Percentiles rank a stretch among this genome's conserved stretches.
These are phyloP conservation scores for Candida frijolesensis DNA, from an alignment of 1,139 yeast species.

Conservation along the genomic window DNA sequence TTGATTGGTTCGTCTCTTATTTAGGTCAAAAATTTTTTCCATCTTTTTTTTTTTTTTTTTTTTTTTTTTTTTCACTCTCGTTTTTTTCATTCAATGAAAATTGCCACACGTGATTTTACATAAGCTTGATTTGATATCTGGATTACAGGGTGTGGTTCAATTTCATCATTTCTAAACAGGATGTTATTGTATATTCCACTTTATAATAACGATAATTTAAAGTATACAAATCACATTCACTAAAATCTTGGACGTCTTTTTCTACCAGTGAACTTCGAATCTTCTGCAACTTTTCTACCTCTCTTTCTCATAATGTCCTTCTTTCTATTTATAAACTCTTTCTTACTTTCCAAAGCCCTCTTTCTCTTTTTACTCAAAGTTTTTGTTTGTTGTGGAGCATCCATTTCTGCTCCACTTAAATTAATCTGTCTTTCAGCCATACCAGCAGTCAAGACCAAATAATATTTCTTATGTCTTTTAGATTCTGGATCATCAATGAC, in stretches of 20 bases:
- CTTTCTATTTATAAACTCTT: slow-evolving; percentile 85
- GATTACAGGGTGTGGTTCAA: too few relatives aligned
- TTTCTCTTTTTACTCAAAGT: slow-evolving; percentile 47
- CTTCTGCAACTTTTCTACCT: slow-evolving; percentile 86
- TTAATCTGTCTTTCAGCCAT: slow-evolving; percentile 68
- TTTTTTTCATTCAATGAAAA: not conserved
- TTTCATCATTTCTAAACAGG: not conserved
- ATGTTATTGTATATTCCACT: not conserved
- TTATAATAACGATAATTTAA: not conserved
- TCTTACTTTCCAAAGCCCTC: slow-evolving; percentile 69
- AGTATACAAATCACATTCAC: not conserved
- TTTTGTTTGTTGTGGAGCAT: slow-evolving; percentile 50
- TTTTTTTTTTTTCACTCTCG: not conserved
- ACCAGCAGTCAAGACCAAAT: slow-evolving; percentile 89
- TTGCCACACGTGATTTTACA: not conserved
- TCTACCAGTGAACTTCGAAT: slow-evolving; percentile 91
- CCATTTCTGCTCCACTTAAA: slow-evolving; percentile 80
- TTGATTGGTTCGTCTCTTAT: not conserved
- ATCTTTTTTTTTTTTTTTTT: not conserved
- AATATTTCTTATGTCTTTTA: slow-evolving; percentile 87
- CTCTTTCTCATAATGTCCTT: slow-evolving; percentile 91
- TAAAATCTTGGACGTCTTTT: slow-evolving; percentile 85
- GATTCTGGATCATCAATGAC: slow-evolving; percentile 93
- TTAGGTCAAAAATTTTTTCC: not conserved
- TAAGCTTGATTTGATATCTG: not conserved